phyloP scores from a whole-genome alignment of 164 flowering plant genomes.

The Amborella trichopoda region DNA sequence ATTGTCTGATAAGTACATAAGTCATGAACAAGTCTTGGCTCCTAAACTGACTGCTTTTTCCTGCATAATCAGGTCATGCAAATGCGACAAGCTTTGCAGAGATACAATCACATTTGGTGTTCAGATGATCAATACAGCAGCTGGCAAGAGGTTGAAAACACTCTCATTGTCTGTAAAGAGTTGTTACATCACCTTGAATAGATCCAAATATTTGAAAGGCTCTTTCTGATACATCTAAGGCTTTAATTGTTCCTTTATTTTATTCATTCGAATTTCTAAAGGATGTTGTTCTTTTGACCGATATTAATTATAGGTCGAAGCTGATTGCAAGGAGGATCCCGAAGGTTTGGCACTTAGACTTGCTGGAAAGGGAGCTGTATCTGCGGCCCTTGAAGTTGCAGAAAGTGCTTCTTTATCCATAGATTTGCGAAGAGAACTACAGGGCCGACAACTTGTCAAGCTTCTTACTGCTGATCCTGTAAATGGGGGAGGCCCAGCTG shows the following conservation, averaged over 20 bases:
- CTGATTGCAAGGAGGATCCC: slow-evolving; percentile 89
- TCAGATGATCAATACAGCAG: slow-evolving; percentile 79
- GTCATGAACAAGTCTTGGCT: too few species aligned
- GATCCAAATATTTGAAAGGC: too few species aligned
- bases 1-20: too few species aligned
- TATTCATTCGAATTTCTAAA: too few species aligned
- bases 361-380: slow-evolving; percentile 97
- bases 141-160: slow-evolving; percentile 87
- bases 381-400: slow-evolving; percentile 96
- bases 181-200: too few species aligned
- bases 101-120: slow-evolving; percentile 73
- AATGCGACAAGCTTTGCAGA: slow-evolving; percentile 71
- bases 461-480: slow-evolving; percentile 95
- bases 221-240: too few species aligned
- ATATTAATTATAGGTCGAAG: slow-evolving; percentile 55
- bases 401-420: slow-evolving; percentile 92
- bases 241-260: too few species aligned
- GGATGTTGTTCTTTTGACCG: neutral
- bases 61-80: slow-evolving; percentile 47
- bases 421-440: slow-evolving; percentile 85
- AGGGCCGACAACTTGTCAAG: slow-evolving; percentile 97
- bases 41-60: slow-evolving; percentile 4
- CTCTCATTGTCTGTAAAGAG: neutral
- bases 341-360: slow-evolving; percentile 95
- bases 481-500: slow-evolving; percentile 98